These are phyloP conservation scores for Vicia villosa DNA, from an alignment of 306 rosid genomes.

Conservation along the genomic window DNA sequence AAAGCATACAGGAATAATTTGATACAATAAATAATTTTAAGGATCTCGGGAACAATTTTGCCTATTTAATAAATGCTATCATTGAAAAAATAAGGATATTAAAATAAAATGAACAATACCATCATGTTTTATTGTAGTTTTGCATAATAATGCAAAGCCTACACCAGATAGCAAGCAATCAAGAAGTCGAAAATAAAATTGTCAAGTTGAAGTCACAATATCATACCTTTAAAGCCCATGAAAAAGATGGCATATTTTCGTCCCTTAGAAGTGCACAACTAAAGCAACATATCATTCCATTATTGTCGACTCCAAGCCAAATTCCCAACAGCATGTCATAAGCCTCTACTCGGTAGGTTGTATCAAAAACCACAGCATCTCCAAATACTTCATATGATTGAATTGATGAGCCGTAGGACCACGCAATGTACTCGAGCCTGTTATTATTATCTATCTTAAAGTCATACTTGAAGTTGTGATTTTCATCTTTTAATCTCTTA, in stretches of 20 bases:
- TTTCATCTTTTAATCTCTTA: conserved; percentile 77
- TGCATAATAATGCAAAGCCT: conserved; percentile 24
- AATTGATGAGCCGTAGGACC: conserved; percentile 66
- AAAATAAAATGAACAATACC: conserved; percentile 12
- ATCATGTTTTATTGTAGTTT: conserved; percentile 5
- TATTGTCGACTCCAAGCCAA: conserved; percentile 90
- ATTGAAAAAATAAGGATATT: background rate
- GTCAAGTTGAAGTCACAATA: conserved; percentile 34
- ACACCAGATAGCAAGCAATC: conserved; percentile 25
- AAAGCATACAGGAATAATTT: no score
- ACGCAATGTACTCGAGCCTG: conserved; percentile 81
- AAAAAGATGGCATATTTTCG: conserved; percentile 69
- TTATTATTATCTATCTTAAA: conserved; percentile 76
- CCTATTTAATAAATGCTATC: background rate
- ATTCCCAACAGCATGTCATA: conserved; percentile 79
- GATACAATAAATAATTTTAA: background rate
- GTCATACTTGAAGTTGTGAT: conserved; percentile 72
- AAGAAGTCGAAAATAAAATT: conserved; percentile 24
- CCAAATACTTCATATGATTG: conserved; percentile 68
- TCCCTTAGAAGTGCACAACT: conserved; percentile 73
- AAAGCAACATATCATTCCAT: conserved; percentile 80
- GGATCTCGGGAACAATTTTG: background rate
- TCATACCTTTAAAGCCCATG: conserved; percentile 81
- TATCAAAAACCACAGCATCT: conserved; percentile 76
- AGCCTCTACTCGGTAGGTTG: conserved; percentile 75